Evolutionary conservation across 73 alveolate genomes (phyloP), one percentile per base, ranked within the genome.

Genomic region (Stentor coeruleus): DNA sequence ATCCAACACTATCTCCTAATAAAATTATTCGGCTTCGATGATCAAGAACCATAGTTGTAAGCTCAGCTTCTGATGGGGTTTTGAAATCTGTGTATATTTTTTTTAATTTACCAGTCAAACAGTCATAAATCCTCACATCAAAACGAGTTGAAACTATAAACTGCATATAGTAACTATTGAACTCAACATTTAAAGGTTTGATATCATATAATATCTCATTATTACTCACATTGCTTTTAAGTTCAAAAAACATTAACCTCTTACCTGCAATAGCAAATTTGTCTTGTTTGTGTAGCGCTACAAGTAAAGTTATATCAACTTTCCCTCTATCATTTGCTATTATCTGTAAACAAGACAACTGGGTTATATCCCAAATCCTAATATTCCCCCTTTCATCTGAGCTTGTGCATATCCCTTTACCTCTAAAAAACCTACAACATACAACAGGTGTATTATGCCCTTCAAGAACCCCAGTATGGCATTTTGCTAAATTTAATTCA

Each of bases 371-470:
- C 97, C 98, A 94, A 2, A 94, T 90, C 77, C 97, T 90, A 30
- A 92, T 91, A 87, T 91, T 92, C 77, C 90, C 89, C 81, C 88
- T 93, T 59, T 92, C 95, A 85, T 94, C 98, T 1, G 92, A 91
- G 0, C 94, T 83, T n/a, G 92, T 93, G 58, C 94, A 86, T 87
- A 90, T 87, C 37, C 94, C 94, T 1, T 96, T 86, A 37, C 88
- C 86, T 66, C 91, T 81, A 30, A 90, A 60, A 86, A 94, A 94
- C 83, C 92, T 88, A 59, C 95, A 91, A 79, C 89, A 85, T 2
- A 91, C 90, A 28, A 94, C 97, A 39, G 98, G 95, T 0, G 96
- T 89, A 30, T 84, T 80, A 76, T 94, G 98, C 33, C 98, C 98
- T 49, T 88, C 96, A 28, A 94, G 80, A 84, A 89, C 92, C 33